Percentiles rank a stretch among this genome's conserved stretches.
Evolutionary conservation across 208 protist genomes (phyloP).

Genomic region (Naegleria lovaniensis): DNA sequence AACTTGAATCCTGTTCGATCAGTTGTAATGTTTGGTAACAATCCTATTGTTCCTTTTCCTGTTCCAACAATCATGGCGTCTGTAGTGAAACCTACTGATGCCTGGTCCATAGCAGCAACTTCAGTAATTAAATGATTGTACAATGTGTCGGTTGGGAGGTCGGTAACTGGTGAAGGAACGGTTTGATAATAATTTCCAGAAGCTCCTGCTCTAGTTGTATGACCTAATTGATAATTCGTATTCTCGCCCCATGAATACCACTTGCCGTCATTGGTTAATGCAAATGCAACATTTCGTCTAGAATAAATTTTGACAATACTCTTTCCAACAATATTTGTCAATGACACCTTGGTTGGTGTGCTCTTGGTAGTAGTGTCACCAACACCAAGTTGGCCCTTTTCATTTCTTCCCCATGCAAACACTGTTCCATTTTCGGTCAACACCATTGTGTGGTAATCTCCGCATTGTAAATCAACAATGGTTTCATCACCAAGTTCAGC

Average conservation of each 20-base stretch:
- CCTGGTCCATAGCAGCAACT: background rate
- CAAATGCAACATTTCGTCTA: background rate
- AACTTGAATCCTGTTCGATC: background rate
- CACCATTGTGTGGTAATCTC: background rate
- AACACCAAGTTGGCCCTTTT: background rate
- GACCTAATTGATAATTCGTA: background rate
- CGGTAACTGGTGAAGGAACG: too few species aligned
- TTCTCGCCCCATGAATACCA: background rate
- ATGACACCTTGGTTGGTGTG: background rate
- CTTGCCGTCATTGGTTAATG: background rate
- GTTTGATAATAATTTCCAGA: too few species aligned
- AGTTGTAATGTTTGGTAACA: background rate
- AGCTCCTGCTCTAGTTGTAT: background rate
- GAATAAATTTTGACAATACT: background rate
- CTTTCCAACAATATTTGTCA: background rate
- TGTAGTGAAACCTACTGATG: background rate
- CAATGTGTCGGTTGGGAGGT: background rate
- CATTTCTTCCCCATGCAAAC: background rate
- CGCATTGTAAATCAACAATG: background rate
- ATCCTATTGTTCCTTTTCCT: background rate
- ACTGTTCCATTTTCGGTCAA: background rate
- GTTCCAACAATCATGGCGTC: background rate
- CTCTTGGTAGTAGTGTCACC: background rate
- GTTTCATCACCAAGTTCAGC: background rate
- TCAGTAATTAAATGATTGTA: background rate